phyloP scores from a whole-genome alignment of 768 basidiomycete species.

The Leccinum variicolor region DNA sequence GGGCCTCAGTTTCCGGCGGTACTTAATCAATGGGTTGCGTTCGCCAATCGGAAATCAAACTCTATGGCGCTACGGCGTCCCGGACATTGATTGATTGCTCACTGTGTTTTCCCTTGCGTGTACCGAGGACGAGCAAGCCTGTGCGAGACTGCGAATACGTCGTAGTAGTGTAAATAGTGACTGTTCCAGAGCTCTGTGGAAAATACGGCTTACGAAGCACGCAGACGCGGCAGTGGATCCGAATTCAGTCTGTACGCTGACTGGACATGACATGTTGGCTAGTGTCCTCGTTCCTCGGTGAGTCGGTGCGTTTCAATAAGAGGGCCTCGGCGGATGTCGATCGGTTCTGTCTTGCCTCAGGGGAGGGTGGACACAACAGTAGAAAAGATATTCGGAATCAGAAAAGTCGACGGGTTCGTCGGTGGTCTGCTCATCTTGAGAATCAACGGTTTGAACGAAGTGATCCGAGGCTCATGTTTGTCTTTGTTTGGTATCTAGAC shows the following conservation, averaged over 20 bases:
- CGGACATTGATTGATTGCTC: not conserved
- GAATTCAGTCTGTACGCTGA: not conserved
- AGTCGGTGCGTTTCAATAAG: not conserved
- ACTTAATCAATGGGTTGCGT: no score
- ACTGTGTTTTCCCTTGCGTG: not conserved
- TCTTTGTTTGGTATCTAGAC: slow-evolving; percentile 14
- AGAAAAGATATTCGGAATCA: not conserved
- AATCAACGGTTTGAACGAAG: no score
- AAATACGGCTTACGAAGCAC: not conserved
- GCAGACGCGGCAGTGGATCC: not conserved
- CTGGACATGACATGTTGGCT: not conserved
- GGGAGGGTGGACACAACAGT: not conserved
- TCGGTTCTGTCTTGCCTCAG: not conserved
- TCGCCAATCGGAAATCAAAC: not conserved
- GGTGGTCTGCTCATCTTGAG: not conserved
- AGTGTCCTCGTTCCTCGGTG: not conserved
- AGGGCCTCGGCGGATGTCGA: not conserved
- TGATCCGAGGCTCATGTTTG: slow-evolving; percentile 13
- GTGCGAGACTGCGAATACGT: not conserved
- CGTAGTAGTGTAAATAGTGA: not conserved
- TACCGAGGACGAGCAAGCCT: not conserved
- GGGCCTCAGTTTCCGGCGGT: no score
- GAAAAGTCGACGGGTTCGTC: not conserved
- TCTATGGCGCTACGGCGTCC: not conserved
- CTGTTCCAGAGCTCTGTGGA: not conserved